Percentiles rank a stretch among this genome's conserved stretches.
phyloP scores from a whole-genome alignment of 2,329 filamentous ascomycete species.

The Penicillium digitatum region DNA sequence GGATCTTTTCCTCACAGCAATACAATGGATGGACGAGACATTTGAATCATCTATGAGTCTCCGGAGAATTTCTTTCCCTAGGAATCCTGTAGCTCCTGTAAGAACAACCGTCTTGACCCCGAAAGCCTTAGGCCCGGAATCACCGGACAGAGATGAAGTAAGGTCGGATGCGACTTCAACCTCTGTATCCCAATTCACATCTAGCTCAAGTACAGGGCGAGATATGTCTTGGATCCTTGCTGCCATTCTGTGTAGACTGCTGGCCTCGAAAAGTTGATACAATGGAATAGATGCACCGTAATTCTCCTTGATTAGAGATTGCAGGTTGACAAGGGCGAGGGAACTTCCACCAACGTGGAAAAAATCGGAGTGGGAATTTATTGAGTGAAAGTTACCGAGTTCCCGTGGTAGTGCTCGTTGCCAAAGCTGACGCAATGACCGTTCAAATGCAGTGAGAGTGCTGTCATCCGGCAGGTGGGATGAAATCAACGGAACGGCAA shows the following conservation, averaged over 20 bases:
- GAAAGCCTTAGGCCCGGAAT: not conserved
- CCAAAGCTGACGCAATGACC: slow-evolving; percentile 16
- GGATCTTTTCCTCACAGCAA: slow-evolving; percentile 14
- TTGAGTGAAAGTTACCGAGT: slow-evolving; percentile 7
- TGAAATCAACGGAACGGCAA: slow-evolving; percentile 6
- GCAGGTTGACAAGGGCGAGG: slow-evolving; percentile 13
- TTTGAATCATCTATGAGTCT: slow-evolving; percentile 10
- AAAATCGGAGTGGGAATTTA: slow-evolving; percentile 17
- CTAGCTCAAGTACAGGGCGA: not conserved
- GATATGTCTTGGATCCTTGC: slow-evolving; percentile 6
- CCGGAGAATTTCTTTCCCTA: slow-evolving; percentile 19
- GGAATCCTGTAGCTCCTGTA: slow-evolving; percentile 20
- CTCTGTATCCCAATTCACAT: slow-evolving; percentile 17
- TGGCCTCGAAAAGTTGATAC: slow-evolving; percentile 17
- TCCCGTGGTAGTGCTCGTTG: slow-evolving; percentile 13
- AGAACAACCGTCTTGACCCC: slow-evolving; percentile 9
- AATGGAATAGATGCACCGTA: slow-evolving; percentile 11
- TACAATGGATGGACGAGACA: slow-evolving; percentile 11
- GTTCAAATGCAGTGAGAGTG: slow-evolving; percentile 6
- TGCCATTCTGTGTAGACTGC: slow-evolving; percentile 18
- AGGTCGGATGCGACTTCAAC: slow-evolving; percentile 3
- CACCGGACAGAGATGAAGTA: not conserved
- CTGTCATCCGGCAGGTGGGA: not conserved
- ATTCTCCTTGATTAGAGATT: slow-evolving; percentile 13
- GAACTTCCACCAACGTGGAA: slow-evolving; percentile 23